Evolutionary conservation across 1,284 basidiomycete genomes (phyloP).

Genomic region (Microbotryum lychnidis-dioicae): DNA sequence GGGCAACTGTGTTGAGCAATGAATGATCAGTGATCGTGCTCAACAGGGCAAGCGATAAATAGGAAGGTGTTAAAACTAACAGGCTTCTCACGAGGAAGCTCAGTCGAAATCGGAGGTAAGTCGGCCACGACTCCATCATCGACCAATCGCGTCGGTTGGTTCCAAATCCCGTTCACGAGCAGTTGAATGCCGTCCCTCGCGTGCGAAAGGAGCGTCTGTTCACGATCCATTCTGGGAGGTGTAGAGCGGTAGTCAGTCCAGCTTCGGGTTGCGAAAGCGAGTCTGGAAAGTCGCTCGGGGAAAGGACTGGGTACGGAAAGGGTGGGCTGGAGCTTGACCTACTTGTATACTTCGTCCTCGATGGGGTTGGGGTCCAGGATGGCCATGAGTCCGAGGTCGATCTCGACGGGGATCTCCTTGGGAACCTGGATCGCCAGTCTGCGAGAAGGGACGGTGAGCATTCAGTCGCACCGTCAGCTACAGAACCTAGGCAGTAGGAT

Average conservation of each 20-base stretch:
- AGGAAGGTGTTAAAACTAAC: constrained; percentile 20
- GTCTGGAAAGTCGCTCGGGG: neutral
- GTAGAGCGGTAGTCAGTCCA: neutral
- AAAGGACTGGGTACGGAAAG: neutral
- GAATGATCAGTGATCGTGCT: neutral
- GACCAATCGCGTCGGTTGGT: constrained; percentile 66
- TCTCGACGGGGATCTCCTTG: constrained; percentile 68
- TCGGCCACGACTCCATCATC: constrained; percentile 75
- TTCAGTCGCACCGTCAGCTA: neutral
- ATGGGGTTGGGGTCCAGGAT: constrained; percentile 82
- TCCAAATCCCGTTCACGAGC: constrained; percentile 70
- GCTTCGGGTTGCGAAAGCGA: neutral
- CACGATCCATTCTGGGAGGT: constrained; percentile 56
- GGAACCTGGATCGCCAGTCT: constrained; percentile 63
- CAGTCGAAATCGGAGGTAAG: constrained; percentile 66
- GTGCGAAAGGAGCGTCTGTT: constrained; percentile 68
- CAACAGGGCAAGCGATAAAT: neutral
- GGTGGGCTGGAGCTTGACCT: constrained; percentile 34
- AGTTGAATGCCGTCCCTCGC: constrained; percentile 80
- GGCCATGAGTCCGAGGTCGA: constrained; percentile 74
- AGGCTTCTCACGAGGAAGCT: constrained; percentile 81
- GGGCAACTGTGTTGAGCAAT: constrained; percentile 48
- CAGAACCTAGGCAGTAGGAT: too few species aligned
- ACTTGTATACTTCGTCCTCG: constrained; percentile 70
- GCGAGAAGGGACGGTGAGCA: neutral